Evolutionary conservation across 352 stramenopile genomes (phyloP), one percentile per base, ranked within the genome.

Genomic region (Pythium guiyangense): DNA sequence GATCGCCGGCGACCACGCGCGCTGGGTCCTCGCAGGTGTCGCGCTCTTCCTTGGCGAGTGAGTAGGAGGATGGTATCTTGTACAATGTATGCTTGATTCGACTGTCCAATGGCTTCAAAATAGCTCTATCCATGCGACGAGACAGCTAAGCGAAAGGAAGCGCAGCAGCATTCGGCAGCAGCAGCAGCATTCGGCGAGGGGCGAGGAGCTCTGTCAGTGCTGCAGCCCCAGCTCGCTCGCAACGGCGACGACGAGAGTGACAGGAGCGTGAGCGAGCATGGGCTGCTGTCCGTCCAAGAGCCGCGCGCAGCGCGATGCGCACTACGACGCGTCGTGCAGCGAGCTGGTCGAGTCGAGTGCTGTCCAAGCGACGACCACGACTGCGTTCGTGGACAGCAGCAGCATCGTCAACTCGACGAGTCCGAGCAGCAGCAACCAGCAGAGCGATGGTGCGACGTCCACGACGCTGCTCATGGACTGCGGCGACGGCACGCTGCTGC

Each of bases 21-120:
- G 73, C 11, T 96, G 85, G 86, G 73, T 96, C 17, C 70, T 96
- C 4, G 81, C 82, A 17, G 86, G 87, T 11, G 79, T 94, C 15
- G 87, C 86, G 22, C 71, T 96, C 49, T 96, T 96, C 66, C 63
- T 96, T 9, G 69, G 79, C 31, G 83, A 94, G 45, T 92, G 66
- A 66, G 35, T n/a, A 94, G 45, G 91, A 66, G 63, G 39, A 44
- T 44, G 4, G 5, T 20, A 44, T 20, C 15, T 20, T 20, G 39
- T 4, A 17, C 15, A 44, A 44, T 44, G 15, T 44, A 44, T 44
- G 15, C n/a, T 20, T 20, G 39, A n/a, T 20, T 44, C 31, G 5
- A 37, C 5, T 37, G 31, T 44, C 14, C 15, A 44, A 44, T 44
- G 18, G 14, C 39, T 44, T 18, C 39, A n/a, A 44, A 18, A n/a